Percentiles rank a stretch among this genome's conserved stretches.
Evolutionary conservation across 2,329 filamentous ascomycete genomes (phyloP).

Genomic region (Immersiporthe knoxdaviesiana): DNA sequence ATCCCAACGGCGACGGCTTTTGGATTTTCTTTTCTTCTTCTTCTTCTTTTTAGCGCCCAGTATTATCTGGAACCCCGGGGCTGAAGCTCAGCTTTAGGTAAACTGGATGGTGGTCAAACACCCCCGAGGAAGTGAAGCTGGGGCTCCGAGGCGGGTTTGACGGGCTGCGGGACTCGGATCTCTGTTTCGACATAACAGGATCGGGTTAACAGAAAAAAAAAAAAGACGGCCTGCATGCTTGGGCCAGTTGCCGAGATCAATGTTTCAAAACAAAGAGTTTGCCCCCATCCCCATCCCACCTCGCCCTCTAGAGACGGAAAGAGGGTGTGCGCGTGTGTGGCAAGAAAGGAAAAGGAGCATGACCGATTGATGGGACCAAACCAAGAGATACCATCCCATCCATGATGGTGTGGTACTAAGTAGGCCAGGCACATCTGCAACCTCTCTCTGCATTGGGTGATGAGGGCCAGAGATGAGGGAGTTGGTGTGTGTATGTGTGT

Average conservation of each 20-base stretch:
- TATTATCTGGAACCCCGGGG: too few relatives aligned
- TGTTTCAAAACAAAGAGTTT: neutral
- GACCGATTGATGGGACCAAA: neutral
- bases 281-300: too few relatives aligned
- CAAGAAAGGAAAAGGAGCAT: neutral
- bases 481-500: too few relatives aligned
- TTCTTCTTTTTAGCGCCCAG: neutral
- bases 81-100: neutral
- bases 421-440: neutral
- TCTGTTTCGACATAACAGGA: neutral
- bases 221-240: too few relatives aligned
- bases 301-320: neutral
- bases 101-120: neutral
- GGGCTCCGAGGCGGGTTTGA: neutral
- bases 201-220: too few relatives aligned
- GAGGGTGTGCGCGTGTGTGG: neutral
- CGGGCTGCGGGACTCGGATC: neutral
- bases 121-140: neutral
- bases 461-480: too few relatives aligned
- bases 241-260: too few relatives aligned
- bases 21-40: neutral
- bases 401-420: neutral
- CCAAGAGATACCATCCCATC: neutral
- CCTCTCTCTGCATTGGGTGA: too few relatives aligned
- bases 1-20: neutral